Base-by-base conservation (phyloP, 495 filamentous ascomycete genomes). In the Penicillium parvum region DNA sequence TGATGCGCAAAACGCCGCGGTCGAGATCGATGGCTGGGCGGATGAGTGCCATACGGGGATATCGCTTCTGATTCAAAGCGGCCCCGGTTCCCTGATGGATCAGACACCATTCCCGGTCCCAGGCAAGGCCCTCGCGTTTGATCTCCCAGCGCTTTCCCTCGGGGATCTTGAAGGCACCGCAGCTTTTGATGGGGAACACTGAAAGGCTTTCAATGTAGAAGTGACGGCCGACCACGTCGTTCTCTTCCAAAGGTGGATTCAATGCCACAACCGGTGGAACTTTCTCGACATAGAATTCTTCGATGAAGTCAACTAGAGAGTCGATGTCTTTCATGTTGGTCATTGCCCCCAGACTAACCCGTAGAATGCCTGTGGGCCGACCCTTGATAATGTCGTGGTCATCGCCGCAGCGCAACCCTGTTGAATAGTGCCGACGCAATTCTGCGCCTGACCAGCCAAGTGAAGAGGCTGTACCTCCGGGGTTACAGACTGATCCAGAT, bases 91-190 rank as follows among this genome's bases (percentile, higher is more conserved):
- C 85, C 54, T 83, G 79, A 58, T 95, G 88, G 11, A 96, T 76
- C 11, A 96, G 64, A 57, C 88, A 95, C 90, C 90, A 96, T 64
- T 96, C 90, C 37, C 90, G 70, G 60, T 96, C 90, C 90, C 90
- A 95, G 12, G 82, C 84, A 5, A 96, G 67, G 0, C 90, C 90
- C 63, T 94, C 85, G 11, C 70, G 65, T 34, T 72, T 77, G 18
- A 95, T 75, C 55, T 87, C 81, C 90, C 90, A 96, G 14, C 70
- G 55, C 16, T 64, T 64, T 6, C 66, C 77, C 1, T 68, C 46
- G 0, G 88, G 83, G 27, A 96, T 75, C n/a, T 69, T 73, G 51
- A 82, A 90, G 6, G 84, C 84, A 6, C 77, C 85, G 55, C 90
- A 96, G 55, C 83, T 88, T 65, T 95, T 95, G 63, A 96, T 91